Conservation (phyloP, 768 basidiomycete genomes). For the Mycena albidolilacea region DNA sequence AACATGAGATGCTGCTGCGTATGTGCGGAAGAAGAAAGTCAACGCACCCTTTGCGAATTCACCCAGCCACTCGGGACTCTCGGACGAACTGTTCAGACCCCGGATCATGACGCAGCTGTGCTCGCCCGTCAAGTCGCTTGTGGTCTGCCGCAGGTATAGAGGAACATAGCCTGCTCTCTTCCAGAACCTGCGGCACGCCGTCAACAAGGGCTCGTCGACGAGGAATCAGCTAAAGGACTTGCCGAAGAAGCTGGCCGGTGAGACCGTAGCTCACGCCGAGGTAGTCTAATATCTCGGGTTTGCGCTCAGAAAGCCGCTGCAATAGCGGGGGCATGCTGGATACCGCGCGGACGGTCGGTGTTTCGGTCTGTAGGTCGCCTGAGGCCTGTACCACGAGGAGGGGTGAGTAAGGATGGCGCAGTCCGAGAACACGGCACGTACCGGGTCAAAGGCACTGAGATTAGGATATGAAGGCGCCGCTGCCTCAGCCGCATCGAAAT, state of each 20-base stretch:
- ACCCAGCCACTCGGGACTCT: constrained; percentile 83
- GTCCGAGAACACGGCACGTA: constrained; percentile 41
- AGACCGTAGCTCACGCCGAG: constrained; percentile 97
- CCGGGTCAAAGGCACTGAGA: constrained; percentile 62
- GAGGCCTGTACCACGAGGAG: constrained; percentile 43
- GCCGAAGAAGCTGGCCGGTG: constrained; percentile 87
- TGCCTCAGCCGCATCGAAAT: constrained; percentile 77
- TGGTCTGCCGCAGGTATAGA: constrained; percentile 92
- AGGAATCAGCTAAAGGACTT: constrained; percentile 26
- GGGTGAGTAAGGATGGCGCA: background rate
- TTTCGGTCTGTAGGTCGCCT: constrained; percentile 80
- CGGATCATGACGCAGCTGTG: constrained; percentile 97
- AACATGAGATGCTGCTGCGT: constrained; percentile 1
- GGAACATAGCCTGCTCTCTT: constrained; percentile 94
- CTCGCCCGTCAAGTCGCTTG: constrained; percentile 96
- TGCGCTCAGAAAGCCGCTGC: constrained; percentile 89
- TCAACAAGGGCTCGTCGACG: constrained; percentile 10
- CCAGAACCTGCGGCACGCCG: constrained; percentile 80
- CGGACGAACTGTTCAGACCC: constrained; percentile 78
- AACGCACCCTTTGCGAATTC: constrained; percentile 88
- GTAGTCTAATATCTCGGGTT: constrained; percentile 93
- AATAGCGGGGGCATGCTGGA: constrained; percentile 93
- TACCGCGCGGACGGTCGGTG: constrained; percentile 78
- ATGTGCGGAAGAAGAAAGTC: background rate
- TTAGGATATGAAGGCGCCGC: constrained; percentile 74